Conservation (phyloP, 2,329 filamentous ascomycete genomes). For the Pleoardoris graminearum region DNA sequence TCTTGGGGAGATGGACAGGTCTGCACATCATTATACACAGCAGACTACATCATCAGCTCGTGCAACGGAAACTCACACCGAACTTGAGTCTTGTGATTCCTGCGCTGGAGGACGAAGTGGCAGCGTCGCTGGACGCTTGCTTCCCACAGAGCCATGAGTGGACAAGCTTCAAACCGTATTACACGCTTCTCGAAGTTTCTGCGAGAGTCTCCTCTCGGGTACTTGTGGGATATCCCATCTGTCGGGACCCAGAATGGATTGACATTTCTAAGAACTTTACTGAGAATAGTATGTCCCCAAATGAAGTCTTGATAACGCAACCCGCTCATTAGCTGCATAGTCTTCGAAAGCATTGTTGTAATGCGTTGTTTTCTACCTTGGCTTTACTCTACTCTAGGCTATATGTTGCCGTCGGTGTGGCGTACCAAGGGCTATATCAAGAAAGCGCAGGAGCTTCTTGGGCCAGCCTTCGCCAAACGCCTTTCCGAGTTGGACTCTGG, state of each 20-base stretch:
- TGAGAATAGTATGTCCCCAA: conserved; percentile 6
- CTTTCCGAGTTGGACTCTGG: not conserved
- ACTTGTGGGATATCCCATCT: conserved; percentile 7
- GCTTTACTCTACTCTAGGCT: not conserved
- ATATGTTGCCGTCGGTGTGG: conserved; percentile 11
- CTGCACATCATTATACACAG: conserved; percentile 11
- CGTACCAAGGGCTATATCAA: conserved; percentile 4
- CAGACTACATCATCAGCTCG: conserved; percentile 7
- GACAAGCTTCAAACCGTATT: conserved; percentile 9
- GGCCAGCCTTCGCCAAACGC: conserved; percentile 5
- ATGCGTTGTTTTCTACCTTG: not conserved
- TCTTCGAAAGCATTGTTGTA: conserved; percentile 14
- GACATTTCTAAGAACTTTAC: conserved; percentile 9
- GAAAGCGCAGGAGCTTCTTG: conserved; percentile 5
- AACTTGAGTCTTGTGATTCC: conserved; percentile 2
- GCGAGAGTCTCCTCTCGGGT: conserved; percentile 5
- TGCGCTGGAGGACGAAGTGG: conserved; percentile 5
- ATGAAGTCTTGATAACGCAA: not conserved
- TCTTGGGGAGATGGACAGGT: conserved; percentile 10
- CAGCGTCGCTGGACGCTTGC: not conserved
- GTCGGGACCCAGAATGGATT: conserved; percentile 9
- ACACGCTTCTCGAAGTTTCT: not conserved
- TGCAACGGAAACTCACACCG: conserved; percentile 11
- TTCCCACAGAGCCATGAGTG: conserved; percentile 7
- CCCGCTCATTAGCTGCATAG: not conserved